These are phyloP conservation scores for Pestalotiopsis sp. DNA, from an alignment of 2,329 filamentous ascomycete genomes.

Conservation along the genomic window DNA sequence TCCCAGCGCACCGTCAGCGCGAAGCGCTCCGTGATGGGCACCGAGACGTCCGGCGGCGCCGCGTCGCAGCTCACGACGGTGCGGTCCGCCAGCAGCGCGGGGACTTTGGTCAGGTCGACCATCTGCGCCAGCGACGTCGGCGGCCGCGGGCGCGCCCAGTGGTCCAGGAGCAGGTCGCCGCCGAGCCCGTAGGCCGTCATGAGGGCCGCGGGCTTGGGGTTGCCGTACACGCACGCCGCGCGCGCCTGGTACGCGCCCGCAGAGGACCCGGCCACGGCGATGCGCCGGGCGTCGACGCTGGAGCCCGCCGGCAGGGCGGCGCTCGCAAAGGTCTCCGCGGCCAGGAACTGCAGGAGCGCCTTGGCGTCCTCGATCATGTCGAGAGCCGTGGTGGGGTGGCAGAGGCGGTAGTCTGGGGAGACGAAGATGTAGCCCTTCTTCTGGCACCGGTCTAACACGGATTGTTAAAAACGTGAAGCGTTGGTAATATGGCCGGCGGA, in stretches of 20 bases:
- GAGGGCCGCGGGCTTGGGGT: not conserved
- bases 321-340: not conserved
- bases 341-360: slow-evolving; percentile 1
- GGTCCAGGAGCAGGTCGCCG: slow-evolving; percentile 9
- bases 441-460: not conserved
- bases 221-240: slow-evolving; percentile 3
- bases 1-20: slow-evolving; percentile 10
- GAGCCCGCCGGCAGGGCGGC: not conserved
- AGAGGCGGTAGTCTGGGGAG: slow-evolving; percentile 8
- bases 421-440: slow-evolving; percentile 9
- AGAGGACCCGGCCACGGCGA: slow-evolving; percentile 5
- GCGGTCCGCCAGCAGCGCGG: not conserved
- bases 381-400: not conserved
- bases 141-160: not conserved
- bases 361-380: slow-evolving; percentile 9
- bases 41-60: not conserved
- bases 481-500: no score
- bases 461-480: not conserved
- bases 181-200: slow-evolving; percentile 6
- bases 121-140: not conserved
- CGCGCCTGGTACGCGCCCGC: slow-evolving; percentile 6
- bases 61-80: slow-evolving; percentile 4
- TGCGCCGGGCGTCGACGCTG: not conserved
- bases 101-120: not conserved
- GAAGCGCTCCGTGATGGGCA: slow-evolving; percentile 1